Base-by-base conservation (phyloP, 495 filamentous ascomycete species). In the Penicillium cosmopolitanum region DNA sequence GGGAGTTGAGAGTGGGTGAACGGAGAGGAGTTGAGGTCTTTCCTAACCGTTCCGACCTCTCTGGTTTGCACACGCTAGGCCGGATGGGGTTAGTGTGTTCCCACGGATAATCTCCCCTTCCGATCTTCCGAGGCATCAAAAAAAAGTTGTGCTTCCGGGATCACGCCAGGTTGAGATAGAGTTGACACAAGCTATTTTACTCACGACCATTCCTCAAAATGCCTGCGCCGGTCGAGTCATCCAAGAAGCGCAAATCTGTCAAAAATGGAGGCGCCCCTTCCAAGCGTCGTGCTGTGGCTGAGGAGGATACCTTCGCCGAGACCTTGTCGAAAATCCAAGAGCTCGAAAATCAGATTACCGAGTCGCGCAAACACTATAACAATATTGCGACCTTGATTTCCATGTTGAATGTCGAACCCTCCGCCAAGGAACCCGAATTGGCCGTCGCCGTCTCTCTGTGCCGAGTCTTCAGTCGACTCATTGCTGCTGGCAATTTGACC, bases 301-400 rank as follows among this genome's bases (percentile, higher is more conserved):
- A 75, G 58, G 70, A 74, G 55, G 71, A 75, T 36, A 66, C 74
- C 51, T 71, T 77, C 61, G 72, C 83, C 57, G 78, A 84, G 69
- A 71, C 70, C 10, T 77, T 85, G 66, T 75, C 80, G 50, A 80
- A 84, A 51, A 87, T 95, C 56, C 72, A 88, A 54, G 68, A 82
- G 16, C 85, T 96, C 21, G 92, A 96, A 76, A 77, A 82, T 58
- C 86, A 92, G 60, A 89, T 96, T 50, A 80, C 88, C 57, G 86
- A 93, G 70, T 96, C 92, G 25, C 88, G 87, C 58, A 90, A 90
- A 70, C 81, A 96, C 72, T 97, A 95, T 80, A 97, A 98, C 78
- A 92, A 95, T 64, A 96, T 97, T 66, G 86, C 87, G 9, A 86
- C 79, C 1, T 73, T 98, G 42, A 78, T 96, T 36, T 79, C 80